Conservation (phyloP, 352 stramenopile genomes). For the Phytopythium helicoides region DNA sequence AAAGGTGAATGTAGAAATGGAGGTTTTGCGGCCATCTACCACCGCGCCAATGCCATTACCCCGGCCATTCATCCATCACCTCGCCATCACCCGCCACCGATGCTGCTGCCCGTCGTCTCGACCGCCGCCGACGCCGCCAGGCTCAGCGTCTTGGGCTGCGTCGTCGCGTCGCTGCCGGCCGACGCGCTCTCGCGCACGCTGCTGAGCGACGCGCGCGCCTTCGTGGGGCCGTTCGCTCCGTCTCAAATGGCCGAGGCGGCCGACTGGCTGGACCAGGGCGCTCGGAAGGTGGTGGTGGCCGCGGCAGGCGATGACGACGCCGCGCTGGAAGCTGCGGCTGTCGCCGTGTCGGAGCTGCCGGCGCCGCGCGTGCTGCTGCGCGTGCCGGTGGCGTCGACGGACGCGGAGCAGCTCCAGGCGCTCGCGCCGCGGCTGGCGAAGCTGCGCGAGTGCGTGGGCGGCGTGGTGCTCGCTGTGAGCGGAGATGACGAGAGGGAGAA, state of each 20-base stretch:
- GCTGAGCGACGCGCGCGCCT: conserved; percentile 24
- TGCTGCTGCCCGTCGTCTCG: conserved; percentile 7
- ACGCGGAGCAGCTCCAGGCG: conserved; percentile 19
- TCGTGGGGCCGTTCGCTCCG: conserved; percentile 59
- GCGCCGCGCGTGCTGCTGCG: conserved; percentile 56
- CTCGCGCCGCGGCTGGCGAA: conserved; percentile 37
- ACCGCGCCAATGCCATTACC: too few species aligned
- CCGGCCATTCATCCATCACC: neutral
- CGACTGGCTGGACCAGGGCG: conserved; percentile 68
- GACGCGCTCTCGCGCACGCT: conserved; percentile 30
- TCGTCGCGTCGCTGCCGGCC: conserved; percentile 32
- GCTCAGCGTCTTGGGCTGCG: conserved; percentile 46
- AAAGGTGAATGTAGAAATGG: too few species aligned
- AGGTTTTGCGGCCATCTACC: too few species aligned
- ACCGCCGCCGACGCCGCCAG: conserved; percentile 8
- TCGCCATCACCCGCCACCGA: neutral
- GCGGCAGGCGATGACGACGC: conserved; percentile 39
- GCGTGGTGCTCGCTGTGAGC: conserved; percentile 46
- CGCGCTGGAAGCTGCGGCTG: conserved; percentile 45
- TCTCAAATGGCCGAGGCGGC: conserved; percentile 54
- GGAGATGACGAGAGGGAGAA: conserved; percentile 14
- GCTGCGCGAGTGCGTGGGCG: conserved; percentile 28
- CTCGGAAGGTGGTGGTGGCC: conserved; percentile 51
- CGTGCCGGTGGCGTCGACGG: conserved; percentile 32
- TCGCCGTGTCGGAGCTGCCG: conserved; percentile 66